These are phyloP conservation scores for Spergularia bocconei DNA, from an alignment of 148 eudicot species.

Conservation along the genomic window DNA sequence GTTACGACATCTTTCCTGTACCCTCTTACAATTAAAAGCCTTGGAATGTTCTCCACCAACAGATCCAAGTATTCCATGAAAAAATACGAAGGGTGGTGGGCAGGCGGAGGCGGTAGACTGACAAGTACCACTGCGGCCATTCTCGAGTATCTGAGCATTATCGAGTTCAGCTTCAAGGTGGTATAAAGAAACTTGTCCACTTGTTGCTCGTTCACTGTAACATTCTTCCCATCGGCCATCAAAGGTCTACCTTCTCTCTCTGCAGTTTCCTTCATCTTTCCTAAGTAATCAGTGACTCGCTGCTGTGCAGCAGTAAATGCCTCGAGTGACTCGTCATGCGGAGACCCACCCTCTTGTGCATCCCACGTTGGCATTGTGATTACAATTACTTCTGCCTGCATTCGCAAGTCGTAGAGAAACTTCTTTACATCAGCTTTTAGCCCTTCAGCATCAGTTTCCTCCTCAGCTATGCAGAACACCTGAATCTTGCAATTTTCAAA, in stretches of 20 bases:
- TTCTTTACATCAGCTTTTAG: conserved; percentile 88
- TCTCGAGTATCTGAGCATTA: conserved; percentile 73
- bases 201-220: conserved; percentile 79
- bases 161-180: conserved; percentile 78
- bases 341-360: conserved; percentile 50
- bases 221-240: conserved; percentile 79
- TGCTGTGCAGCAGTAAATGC: conserved; percentile 69
- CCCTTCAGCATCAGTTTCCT: conserved; percentile 85
- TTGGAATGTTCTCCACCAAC: conserved; percentile 92
- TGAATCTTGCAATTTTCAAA: conserved; percentile 97
- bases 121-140: conserved; percentile 98
- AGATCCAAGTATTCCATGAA: conserved; percentile 98
- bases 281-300: conserved; percentile 56
- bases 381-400: conserved; percentile 97
- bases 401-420: conserved; percentile 87
- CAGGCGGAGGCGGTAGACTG: conserved; percentile 89
- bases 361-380: conserved; percentile 93
- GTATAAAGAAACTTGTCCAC: conserved; percentile 92
- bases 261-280: conserved; percentile 59
- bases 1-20: conserved; percentile 93
- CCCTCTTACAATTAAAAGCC: conserved; percentile 90
- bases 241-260: conserved; percentile 51
- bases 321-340: conserved; percentile 72
- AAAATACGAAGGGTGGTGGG: conserved; percentile 75
- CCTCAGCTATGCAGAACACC: conserved; percentile 97